Base-by-base conservation (phyloP, 768 basidiomycete genomes). In the Solioccasus polychromus region DNA sequence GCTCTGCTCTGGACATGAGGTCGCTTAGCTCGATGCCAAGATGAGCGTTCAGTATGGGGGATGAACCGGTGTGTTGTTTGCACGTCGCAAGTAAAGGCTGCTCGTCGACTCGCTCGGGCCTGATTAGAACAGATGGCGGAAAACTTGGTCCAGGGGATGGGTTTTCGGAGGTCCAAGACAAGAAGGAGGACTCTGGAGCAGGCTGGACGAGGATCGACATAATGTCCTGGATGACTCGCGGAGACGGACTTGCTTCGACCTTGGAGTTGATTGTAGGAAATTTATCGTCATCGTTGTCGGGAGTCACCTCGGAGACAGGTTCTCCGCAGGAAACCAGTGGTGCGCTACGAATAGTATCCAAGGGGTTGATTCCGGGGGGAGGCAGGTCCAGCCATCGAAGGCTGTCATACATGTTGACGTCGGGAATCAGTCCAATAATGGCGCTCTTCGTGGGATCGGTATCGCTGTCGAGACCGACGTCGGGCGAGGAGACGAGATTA, bases 1-100 rank as follows among this genome's bases (percentile, higher is more conserved):
- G 71, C 35, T 74, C 72, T 31, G 82, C 84, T 54, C 72, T 78
- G 24, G 68, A 69, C 39, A 75, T 70, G 19, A 88, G 73, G 18
- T 80, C 78, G 26, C 67, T 66, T 23, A 84, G 64, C 14, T 68
- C 63, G 31, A 87, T 70, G 23, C 85, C 85, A 32, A 71, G 66
- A 54, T 87, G 82, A 6, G 85, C 82, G 49, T 85, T 76, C 41
- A 82, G 68, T 20, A 85, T 68, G 14, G 83, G 82, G 3, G 80
- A 75, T 11, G 51, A 52, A 37, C 50, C n/a, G n/a, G 25, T 5
- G 23, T 19, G 24, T 15, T 19, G 39, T 44, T 45, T 22, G 42
- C 8, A 41, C 31, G n/a, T n/a, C n/a, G n/a, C n/a, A n/a, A n/a
- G n/a, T n/a, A n/a, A n/a, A n/a, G n/a, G n/a, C n/a, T n/a, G n/a